Evolutionary conservation across 805 yeast genomes (phyloP), one percentile per base, ranked within the genome.

Genomic region (Brettanomyces sp.): DNA sequence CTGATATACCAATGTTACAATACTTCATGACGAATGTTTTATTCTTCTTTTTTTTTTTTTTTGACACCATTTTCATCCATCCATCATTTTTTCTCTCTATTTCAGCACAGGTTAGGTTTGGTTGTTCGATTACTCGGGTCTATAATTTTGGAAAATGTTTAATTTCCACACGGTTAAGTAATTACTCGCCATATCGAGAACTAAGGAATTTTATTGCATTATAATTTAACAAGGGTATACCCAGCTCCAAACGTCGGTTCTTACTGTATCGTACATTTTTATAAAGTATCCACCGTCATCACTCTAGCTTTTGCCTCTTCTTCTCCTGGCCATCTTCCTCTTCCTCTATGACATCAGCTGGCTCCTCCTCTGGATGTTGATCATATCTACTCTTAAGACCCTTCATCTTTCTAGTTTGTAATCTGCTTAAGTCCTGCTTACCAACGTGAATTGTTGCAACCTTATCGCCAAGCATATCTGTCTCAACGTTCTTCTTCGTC

Each of bases 401-500:
- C 76, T 93, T 93, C 96, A 93, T 88, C 80, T 93, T 93, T 69
- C 99, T 80, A 5, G 99, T 91, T 70, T 93, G 99, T 63, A 93
- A 66, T 65, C 82, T 82, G 61, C 77, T 74, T 64, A 93, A 73
- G 64, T 93, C 98, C 73, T 93, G 99, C 65, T 82, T 82, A 68
- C 96, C 97, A 67, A 93, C 85, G 64, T 93, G 99, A 58, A 93
- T 80, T 69, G 91, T 85, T 57, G 97, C 99, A 50, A 93, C 76
- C 79, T 91, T 88, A 66, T 93, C 99, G 69, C 99, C 99, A 85
- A 93, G 77, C 46, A 73, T 58, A 64, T 93, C 98, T 41, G 82
- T 77, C 51, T 82, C 82, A 45, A 93, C 81, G 62, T 93, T 93
- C 87, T 93, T 93, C 76, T 82, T 82, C 48, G 76, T 79, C 72